phyloP scores from a whole-genome alignment of 1,139 yeast species.

The Debaryomyces sp. region DNA sequence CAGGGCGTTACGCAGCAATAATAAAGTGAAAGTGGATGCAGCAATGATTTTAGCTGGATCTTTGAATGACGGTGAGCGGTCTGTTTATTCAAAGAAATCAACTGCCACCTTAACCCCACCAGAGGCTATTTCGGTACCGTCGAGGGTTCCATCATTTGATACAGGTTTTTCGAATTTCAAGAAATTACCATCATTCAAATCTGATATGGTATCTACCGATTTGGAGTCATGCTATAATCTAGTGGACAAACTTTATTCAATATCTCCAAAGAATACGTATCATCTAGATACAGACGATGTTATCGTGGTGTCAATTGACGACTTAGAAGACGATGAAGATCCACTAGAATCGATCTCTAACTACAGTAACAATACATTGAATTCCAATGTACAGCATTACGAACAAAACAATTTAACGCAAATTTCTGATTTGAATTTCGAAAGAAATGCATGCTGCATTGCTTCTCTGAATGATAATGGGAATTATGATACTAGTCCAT shows the following conservation, averaged over 20 bases:
- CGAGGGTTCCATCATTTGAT: background rate
- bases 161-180: background rate
- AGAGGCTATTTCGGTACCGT: slow-evolving; percentile 1
- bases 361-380: background rate
- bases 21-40: slow-evolving; percentile 5
- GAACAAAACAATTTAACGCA: background rate
- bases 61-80: background rate
- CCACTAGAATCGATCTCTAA: background rate
- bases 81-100: slow-evolving; percentile 5
- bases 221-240: slow-evolving; percentile 29
- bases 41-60: slow-evolving; percentile 9
- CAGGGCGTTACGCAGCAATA: background rate
- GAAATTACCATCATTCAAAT: background rate
- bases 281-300: slow-evolving; percentile 38
- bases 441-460: background rate
- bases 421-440: background rate
- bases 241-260: slow-evolving; percentile 41
- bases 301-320: slow-evolving; percentile 24
- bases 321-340: slow-evolving; percentile 8
- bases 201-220: slow-evolving; percentile 7
- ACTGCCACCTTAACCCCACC: background rate
- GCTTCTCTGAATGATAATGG: background rate
- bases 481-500: background rate
- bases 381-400: background rate
- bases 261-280: slow-evolving; percentile 44